A percentile compares a stretch with the other conserved stretches of the same genome.
These are phyloP conservation scores for Aspergillus tamarii DNA, from an alignment of 2,329 filamentous ascomycete genomes.

Conservation along the genomic window DNA sequence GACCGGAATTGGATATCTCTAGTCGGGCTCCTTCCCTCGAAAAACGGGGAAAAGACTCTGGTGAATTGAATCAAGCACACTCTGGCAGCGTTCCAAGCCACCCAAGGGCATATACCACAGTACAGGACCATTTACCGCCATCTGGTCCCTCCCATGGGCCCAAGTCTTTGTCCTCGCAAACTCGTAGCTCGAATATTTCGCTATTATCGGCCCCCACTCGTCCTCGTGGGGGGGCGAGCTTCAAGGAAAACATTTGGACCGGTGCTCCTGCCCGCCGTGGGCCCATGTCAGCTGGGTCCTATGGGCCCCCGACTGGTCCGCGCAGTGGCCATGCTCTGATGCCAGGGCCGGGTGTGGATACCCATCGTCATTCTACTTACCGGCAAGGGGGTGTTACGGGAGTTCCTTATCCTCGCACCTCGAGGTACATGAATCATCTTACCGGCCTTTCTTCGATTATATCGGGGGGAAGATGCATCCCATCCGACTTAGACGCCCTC, in stretches of 20 bases:
- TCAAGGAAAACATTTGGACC: constrained; percentile 39
- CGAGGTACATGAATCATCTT: constrained; percentile 45
- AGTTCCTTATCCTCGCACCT: constrained; percentile 41
- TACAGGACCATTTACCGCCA: constrained; percentile 34
- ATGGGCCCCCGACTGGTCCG: constrained; percentile 42
- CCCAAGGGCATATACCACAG: constrained; percentile 31
- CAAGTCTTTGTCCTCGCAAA: constrained; percentile 39
- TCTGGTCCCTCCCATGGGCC: constrained; percentile 43
- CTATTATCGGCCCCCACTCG: constrained; percentile 52
- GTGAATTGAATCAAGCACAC: constrained; percentile 24
- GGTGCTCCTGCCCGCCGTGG: constrained; percentile 39
- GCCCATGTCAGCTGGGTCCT: constrained; percentile 30
- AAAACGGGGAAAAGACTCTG: constrained; percentile 7
- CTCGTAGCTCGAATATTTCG: constrained; percentile 42
- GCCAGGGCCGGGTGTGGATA: constrained; percentile 29
- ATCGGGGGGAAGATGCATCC: constrained; percentile 46
- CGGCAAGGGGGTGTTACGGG: constrained; percentile 42
- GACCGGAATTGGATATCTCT: constrained; percentile 18
- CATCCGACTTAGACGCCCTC: constrained; percentile 41
- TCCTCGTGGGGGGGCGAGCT: constrained; percentile 45
- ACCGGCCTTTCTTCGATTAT: constrained; percentile 43
- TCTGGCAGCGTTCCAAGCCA: constrained; percentile 33
- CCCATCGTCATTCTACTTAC: constrained; percentile 40
- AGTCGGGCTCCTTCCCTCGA: constrained; percentile 9
- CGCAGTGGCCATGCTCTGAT: constrained; percentile 32